Conservation (phyloP, 352 stramenopile genomes). For the Phytophthora vignae region DNA sequence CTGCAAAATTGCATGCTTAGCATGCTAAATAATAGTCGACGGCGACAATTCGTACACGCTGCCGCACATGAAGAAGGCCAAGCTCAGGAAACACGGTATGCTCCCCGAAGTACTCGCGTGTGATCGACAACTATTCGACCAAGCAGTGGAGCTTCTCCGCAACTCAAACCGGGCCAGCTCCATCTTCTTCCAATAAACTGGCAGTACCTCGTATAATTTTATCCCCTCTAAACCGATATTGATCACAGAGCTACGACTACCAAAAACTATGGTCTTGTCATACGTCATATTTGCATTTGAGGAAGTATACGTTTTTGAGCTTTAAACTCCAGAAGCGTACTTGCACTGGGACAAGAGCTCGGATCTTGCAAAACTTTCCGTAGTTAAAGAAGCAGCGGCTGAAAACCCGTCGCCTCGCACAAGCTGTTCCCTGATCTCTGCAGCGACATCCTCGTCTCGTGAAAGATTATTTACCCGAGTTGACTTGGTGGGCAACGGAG, state of each 20-base stretch:
- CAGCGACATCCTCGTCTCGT: conserved; percentile 3
- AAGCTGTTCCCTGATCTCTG: neutral
- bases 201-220: no score
- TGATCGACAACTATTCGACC: neutral
- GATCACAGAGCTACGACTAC: no score
- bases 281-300: no score
- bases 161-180: no score
- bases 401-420: neutral
- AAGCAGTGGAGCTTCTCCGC: neutral
- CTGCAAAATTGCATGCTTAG: no score
- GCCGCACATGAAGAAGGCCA: no score
- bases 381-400: neutral
- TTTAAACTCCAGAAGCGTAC: neutral
- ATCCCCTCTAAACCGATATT: no score
- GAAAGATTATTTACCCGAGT: conserved; percentile 15
- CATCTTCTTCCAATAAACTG: no score
- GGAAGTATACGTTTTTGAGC: neutral
- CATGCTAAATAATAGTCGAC: no score
- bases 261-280: no score
- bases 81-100: no score
- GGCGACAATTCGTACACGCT: no score
- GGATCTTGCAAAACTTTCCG: neutral
- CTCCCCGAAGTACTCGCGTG: neutral
- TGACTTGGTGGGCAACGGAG: neutral
- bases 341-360: neutral